phyloP scores from a whole-genome alignment of 805 yeast genomes.

The Diddensiella transvaalensis region DNA sequence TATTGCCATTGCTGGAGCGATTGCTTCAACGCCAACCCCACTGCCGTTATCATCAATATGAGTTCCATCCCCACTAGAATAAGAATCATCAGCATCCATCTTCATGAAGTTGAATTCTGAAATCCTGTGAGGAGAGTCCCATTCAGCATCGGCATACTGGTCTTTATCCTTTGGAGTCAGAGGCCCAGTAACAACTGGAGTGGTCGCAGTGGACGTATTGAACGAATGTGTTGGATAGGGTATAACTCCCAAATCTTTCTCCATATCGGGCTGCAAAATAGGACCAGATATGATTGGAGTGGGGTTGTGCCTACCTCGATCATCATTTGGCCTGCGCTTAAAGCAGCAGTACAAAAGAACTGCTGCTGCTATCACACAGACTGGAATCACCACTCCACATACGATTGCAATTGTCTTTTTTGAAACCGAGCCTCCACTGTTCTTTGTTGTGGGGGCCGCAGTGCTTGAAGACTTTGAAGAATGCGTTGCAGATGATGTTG shows the following conservation, averaged over 20 bases:
- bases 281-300: conserved; percentile 37
- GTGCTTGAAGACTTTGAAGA: conserved; percentile 30
- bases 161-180: conserved; percentile 23
- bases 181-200: conserved; percentile 7
- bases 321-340: conserved; percentile 37
- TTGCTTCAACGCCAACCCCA: background rate
- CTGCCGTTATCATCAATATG: conserved; percentile 2
- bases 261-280: conserved; percentile 27
- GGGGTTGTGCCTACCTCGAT: background rate
- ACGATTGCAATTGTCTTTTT: conserved; percentile 76
- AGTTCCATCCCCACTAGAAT: conserved; percentile 12
- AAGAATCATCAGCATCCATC: conserved; percentile 28
- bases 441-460: conserved; percentile 19
- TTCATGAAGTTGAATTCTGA: conserved; percentile 35
- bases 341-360: conserved; percentile 57
- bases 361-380: conserved; percentile 47
- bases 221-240: conserved; percentile 14
- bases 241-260: conserved; percentile 12
- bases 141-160: conserved; percentile 23
- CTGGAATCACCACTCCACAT: conserved; percentile 82
- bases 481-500: conserved; percentile 29
- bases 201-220: conserved; percentile 8
- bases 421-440: conserved; percentile 16
- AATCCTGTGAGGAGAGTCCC: conserved; percentile 36
- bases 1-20: conserved; percentile 22